Percentiles rank a stretch among this genome's conserved stretches.
phyloP scores from a whole-genome alignment of 2,329 filamentous ascomycete genomes.

The Xylariaceae sp. region DNA sequence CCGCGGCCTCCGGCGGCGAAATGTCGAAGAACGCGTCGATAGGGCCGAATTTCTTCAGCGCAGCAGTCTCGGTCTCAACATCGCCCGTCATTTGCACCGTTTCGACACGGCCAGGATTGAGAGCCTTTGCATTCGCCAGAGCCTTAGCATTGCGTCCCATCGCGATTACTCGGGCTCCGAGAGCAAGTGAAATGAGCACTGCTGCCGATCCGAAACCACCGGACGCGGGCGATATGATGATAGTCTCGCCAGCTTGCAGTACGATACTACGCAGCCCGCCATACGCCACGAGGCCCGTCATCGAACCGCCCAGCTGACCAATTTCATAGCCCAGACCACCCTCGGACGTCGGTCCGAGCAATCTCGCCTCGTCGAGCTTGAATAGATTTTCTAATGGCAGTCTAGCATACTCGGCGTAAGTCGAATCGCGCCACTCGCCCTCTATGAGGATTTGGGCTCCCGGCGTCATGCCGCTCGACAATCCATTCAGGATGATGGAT shows the following conservation, averaged over 20 bases:
- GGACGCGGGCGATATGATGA: conserved; percentile 45
- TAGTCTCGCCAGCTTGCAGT: conserved; percentile 40
- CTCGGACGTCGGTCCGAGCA: background rate
- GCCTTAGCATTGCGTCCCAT: conserved; percentile 36
- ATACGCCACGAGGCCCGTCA: conserved; percentile 17
- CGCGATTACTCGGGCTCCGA: conserved; percentile 47
- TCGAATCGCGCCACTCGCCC: conserved; percentile 3
- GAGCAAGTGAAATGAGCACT: conserved; percentile 40
- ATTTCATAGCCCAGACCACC: conserved; percentile 15
- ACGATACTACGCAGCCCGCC: conserved; percentile 21
- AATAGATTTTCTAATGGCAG: conserved; percentile 3
- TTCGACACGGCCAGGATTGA: conserved; percentile 27
- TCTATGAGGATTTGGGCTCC: background rate
- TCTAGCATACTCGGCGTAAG: conserved; percentile 1
- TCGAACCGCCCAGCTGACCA: conserved; percentile 15
- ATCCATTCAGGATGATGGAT: conserved; percentile 1
- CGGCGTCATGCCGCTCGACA: background rate
- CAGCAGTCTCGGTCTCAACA: conserved; percentile 21
- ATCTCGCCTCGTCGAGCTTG: background rate
- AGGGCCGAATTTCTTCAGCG: conserved; percentile 27
- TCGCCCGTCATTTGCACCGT: conserved; percentile 39
- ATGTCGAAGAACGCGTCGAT: conserved; percentile 43
- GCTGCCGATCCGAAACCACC: conserved; percentile 42
- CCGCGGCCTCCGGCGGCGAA: conserved; percentile 35
- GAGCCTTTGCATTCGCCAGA: conserved; percentile 26